Percentiles rank a stretch among this genome's conserved stretches.
Evolutionary conservation across 1,284 basidiomycete genomes (phyloP).

Genomic region (Trichosporon coremiiforme): DNA sequence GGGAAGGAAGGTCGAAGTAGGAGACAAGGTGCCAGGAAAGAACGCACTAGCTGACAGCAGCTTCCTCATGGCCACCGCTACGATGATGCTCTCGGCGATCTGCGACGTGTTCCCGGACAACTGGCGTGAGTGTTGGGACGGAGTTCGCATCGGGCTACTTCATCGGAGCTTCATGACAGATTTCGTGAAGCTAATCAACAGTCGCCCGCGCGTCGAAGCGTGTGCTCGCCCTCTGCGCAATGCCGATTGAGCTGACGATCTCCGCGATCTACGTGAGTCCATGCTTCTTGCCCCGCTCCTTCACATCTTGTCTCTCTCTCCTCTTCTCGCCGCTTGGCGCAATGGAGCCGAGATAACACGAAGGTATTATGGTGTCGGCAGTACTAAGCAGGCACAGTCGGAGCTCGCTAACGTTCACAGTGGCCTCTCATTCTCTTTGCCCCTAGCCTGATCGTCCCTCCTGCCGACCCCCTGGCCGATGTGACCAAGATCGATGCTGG

Average conservation of each 20-base stretch:
- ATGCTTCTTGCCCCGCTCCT: neutral
- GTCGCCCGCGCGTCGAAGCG: slow-evolving; percentile 62
- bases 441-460: slow-evolving; percentile 47
- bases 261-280: slow-evolving; percentile 65
- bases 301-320: too few relatives aligned
- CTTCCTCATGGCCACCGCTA: slow-evolving; percentile 61
- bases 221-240: slow-evolving; percentile 63
- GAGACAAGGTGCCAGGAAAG: too few relatives aligned
- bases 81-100: slow-evolving; percentile 61
- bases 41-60: slow-evolving; percentile 43
- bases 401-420: slow-evolving; percentile 34
- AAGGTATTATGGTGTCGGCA: too few relatives aligned
- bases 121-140: slow-evolving; percentile 53
- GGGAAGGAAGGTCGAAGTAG: too few relatives aligned
- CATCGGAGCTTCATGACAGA: too few relatives aligned
- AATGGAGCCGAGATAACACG: too few relatives aligned
- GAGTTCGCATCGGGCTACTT: too few relatives aligned
- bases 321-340: too few relatives aligned
- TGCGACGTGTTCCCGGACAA: slow-evolving; percentile 62
- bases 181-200: slow-evolving; percentile 36
- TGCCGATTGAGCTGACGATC: slow-evolving; percentile 69
- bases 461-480: slow-evolving; percentile 44
- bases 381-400: too few relatives aligned
- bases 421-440: slow-evolving; percentile 47
- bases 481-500: slow-evolving; percentile 15